Evolutionary conservation across 139 green algal genomes (phyloP).

Genomic region (Pycnococcus provasolii): DNA sequence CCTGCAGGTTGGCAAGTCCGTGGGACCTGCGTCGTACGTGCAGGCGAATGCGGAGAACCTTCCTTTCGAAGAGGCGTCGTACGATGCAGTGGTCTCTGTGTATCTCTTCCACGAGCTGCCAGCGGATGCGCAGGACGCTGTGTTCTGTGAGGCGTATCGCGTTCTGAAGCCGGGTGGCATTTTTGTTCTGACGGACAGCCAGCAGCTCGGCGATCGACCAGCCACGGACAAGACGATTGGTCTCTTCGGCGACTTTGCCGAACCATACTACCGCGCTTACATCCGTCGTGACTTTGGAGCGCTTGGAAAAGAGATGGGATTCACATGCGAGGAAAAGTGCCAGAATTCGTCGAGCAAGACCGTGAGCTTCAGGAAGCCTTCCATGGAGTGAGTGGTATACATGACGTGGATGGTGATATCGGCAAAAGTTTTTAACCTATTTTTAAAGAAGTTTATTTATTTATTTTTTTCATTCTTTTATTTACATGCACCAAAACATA

Average conservation of each 20-base stretch:
- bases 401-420: no score
- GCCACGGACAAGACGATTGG: conserved; percentile 37
- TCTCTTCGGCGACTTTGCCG: conserved; percentile 56
- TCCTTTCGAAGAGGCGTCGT: conserved; percentile 36
- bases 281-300: conserved; percentile 14
- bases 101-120: conserved; percentile 85
- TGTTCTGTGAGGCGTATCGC: conserved; percentile 49
- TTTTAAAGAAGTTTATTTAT: no score
- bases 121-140: conserved; percentile 27
- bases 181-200: conserved; percentile 42
- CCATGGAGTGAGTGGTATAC: no score
- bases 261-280: conserved; percentile 55
- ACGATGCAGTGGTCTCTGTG: conserved; percentile 53
- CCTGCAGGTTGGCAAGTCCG: background rate
- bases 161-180: conserved; percentile 65
- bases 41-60: conserved; percentile 43
- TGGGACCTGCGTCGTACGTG: conserved; percentile 6
- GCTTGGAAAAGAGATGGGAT: conserved; percentile 46
- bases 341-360: conserved; percentile 48
- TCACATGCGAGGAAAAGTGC: conserved; percentile 52
- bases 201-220: conserved; percentile 49
- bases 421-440: no score
- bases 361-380: conserved; percentile 51
- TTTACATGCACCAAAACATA: no score
- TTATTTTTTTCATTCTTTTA: no score